These are phyloP conservation scores for Colletotrichum cereale DNA, from an alignment of 2,329 filamentous ascomycete species.

Conservation along the genomic window DNA sequence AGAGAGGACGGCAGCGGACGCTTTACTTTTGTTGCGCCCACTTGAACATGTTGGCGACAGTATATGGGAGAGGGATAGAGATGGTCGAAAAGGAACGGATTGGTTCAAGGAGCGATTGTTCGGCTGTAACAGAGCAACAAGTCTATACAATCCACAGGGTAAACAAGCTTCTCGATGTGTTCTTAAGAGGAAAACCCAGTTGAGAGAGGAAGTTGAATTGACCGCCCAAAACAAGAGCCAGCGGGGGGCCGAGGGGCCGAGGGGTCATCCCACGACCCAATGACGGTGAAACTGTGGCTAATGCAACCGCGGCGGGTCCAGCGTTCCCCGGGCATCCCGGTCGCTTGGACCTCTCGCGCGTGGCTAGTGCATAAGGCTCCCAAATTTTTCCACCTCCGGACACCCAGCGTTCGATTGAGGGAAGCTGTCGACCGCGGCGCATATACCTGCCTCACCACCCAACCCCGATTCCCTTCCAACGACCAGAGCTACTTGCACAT, in stretches of 20 bases:
- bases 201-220: slow-evolving; percentile 36
- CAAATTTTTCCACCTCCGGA: slow-evolving; percentile 40
- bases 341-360: slow-evolving; percentile 38
- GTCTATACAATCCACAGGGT: slow-evolving; percentile 2
- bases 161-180: slow-evolving; percentile 35
- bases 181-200: slow-evolving; percentile 30
- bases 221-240: slow-evolving; percentile 33
- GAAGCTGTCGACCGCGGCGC: slow-evolving; percentile 18
- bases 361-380: slow-evolving; percentile 39
- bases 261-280: slow-evolving; percentile 41
- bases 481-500: slow-evolving; percentile 37
- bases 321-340: slow-evolving; percentile 36
- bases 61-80: background rate
- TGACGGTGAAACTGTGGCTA: slow-evolving; percentile 41
- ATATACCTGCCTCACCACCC: slow-evolving; percentile 16
- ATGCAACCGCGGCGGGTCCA: slow-evolving; percentile 28
- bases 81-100: background rate
- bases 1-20: slow-evolving; percentile 32
- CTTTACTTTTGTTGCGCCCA: slow-evolving; percentile 92
- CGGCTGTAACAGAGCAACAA: slow-evolving; percentile 6
- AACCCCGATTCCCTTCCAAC: background rate
- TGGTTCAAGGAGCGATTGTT: background rate
- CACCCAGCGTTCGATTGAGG: slow-evolving; percentile 21
- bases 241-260: slow-evolving; percentile 40
- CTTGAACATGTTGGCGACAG: slow-evolving; percentile 79